Percentiles rank a stretch among this genome's conserved stretches.
phyloP scores from a whole-genome alignment of 805 yeast species.

The Wickerhamomyces silvicola region DNA sequence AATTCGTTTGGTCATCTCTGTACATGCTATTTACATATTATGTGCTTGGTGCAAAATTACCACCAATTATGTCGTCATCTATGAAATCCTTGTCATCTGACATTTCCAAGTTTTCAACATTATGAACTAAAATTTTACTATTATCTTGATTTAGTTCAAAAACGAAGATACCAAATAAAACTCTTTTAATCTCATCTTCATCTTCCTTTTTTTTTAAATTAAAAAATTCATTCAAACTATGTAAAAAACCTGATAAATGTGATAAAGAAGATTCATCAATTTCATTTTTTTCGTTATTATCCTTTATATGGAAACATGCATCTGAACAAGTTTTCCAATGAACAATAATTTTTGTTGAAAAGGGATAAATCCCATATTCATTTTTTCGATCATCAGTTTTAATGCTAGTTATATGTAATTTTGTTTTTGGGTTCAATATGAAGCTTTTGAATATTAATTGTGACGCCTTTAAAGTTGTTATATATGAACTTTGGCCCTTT shows the following conservation, averaged over 20 bases:
- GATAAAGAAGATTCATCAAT: not conserved
- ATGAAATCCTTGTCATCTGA: constrained; percentile 33
- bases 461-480: constrained; percentile 49
- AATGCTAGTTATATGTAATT: constrained; percentile 39
- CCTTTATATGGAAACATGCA: constrained; percentile 41
- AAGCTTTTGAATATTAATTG: constrained; percentile 49
- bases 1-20: too few relatives aligned
- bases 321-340: constrained; percentile 54
- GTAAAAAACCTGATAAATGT: too few relatives aligned
- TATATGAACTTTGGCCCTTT: constrained; percentile 49
- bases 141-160: constrained; percentile 58
- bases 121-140: constrained; percentile 51
- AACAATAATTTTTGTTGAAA: constrained; percentile 42
- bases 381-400: constrained; percentile 10
- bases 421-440: constrained; percentile 45
- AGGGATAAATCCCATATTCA: constrained; percentile 8
- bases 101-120: constrained; percentile 60
- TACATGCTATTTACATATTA: constrained; percentile 3
- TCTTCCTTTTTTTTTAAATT: too few relatives aligned
- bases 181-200: constrained; percentile 4
- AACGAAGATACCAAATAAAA: constrained; percentile 48
- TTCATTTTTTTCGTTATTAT: constrained; percentile 1
- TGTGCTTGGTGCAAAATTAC: constrained; percentile 4
- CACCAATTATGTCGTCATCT: constrained; percentile 7
- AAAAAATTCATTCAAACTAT: not conserved